A percentile compares a stretch with the other conserved stretches of the same genome.
These are phyloP conservation scores for Lactarius hatsudake DNA, from an alignment of 768 basidiomycete species.

Conservation along the genomic window DNA sequence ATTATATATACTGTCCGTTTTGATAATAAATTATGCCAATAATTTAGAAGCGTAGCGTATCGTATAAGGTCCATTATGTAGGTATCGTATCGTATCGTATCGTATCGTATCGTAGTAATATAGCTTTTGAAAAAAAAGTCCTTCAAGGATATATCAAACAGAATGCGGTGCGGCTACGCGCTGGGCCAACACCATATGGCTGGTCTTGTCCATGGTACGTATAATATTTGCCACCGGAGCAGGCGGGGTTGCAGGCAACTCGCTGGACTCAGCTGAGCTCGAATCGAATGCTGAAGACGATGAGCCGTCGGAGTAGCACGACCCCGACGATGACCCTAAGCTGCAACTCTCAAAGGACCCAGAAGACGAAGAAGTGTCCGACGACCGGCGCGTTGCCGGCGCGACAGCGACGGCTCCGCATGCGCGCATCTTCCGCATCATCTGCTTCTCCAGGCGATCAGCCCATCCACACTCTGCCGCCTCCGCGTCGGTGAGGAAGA, in stretches of 20 bases:
- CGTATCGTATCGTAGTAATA: not conserved
- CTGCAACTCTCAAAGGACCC: not conserved
- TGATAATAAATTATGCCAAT: not conserved
- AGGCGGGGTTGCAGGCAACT: not conserved
- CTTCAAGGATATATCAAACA: not conserved
- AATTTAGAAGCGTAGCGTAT: not conserved
- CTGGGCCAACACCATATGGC: not conserved
- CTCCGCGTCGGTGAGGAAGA: slow-evolving; percentile 57
- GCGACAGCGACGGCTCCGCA: not conserved
- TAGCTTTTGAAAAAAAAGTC: not conserved
- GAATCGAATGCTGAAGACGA: not conserved
- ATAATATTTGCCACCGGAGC: not conserved
- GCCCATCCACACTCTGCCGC: not conserved
- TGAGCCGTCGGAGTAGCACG: not conserved
- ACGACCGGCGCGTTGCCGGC: not conserved
- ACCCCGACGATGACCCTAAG: not conserved
- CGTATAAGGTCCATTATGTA: not conserved
- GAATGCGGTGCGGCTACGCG: not conserved
- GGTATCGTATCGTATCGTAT: not conserved
- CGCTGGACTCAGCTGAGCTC: not conserved
- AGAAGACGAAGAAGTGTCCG: not conserved
- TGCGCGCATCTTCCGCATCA: not conserved
- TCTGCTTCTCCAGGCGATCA: not conserved
- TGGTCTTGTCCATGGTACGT: not conserved
- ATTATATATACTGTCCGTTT: not conserved